phyloP scores from a whole-genome alignment of 768 basidiomycete species.

The Lentinus tigrinus region DNA sequence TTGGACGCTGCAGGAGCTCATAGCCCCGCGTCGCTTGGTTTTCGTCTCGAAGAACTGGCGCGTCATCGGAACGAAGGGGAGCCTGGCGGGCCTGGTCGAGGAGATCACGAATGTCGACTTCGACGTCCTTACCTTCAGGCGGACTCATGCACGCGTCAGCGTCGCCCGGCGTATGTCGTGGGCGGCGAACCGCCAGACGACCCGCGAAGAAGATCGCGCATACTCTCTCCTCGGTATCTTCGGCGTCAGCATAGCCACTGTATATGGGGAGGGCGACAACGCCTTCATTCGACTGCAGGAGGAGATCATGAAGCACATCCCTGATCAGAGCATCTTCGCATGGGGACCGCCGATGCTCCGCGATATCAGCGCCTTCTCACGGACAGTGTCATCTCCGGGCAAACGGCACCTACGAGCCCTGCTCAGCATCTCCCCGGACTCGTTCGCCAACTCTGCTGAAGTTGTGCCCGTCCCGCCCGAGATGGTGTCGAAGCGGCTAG shows the following conservation, averaged over 20 bases:
- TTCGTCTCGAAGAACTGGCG: constrained; percentile 3
- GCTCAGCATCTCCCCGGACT: neutral
- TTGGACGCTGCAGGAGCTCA: constrained; percentile 13
- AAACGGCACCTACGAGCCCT: neutral
- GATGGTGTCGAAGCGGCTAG: neutral
- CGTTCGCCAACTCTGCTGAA: neutral
- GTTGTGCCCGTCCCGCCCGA: neutral
- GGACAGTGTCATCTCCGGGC: too few species aligned
- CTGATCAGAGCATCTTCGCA: neutral
- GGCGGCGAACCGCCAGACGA: constrained; percentile 2
- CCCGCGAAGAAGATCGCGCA: constrained; percentile 5
- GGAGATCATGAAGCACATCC: constrained; percentile 1
- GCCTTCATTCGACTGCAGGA: constrained; percentile 8
- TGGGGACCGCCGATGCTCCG: constrained; percentile 2
- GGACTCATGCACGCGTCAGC: neutral
- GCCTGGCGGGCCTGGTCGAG: neutral
- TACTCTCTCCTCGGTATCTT: constrained; percentile 12
- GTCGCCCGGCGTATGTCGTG: constrained; percentile 6
- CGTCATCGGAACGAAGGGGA: neutral
- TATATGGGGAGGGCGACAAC: constrained; percentile 3
- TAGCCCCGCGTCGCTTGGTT: constrained; percentile 3
- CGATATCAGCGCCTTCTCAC: too few species aligned
- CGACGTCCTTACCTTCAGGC: neutral
- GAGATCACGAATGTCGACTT: neutral
- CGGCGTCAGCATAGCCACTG: neutral